phyloP scores from a whole-genome alignment of 345 rosid species.

The Murraya koenigii region DNA sequence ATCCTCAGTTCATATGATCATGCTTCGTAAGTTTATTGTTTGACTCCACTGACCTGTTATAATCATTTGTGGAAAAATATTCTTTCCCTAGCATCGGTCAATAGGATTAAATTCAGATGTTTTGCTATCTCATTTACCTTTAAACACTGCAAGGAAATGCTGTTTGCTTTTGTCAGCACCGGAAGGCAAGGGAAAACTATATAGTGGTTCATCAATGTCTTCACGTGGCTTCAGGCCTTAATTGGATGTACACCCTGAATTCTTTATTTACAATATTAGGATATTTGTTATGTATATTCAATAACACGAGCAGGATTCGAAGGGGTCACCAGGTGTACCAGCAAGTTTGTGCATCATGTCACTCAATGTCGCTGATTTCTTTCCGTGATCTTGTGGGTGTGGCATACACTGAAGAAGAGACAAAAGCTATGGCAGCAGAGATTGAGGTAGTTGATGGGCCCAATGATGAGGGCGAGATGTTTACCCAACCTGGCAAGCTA shows the following conservation, averaged over 20 bases:
- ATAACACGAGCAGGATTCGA: slow-evolving; percentile 62
- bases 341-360: slow-evolving; percentile 99
- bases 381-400: slow-evolving; percentile 95
- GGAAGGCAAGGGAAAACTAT: neutral
- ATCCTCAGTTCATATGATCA: slow-evolving; percentile 98
- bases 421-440: slow-evolving; percentile 99
- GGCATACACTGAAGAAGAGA: slow-evolving; percentile 97
- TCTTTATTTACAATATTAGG: too few relatives aligned
- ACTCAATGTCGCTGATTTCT: slow-evolving; percentile 94
- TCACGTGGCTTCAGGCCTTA: neutral
- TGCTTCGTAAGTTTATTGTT: slow-evolving; percentile 78
- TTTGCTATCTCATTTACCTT: neutral
- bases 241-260: neutral
- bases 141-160: neutral
- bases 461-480: slow-evolving; percentile 99
- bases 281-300: too few relatives aligned
- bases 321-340: slow-evolving; percentile 98
- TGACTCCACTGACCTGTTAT: slow-evolving; percentile 9
- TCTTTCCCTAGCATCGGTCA: neutral
- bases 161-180: neutral
- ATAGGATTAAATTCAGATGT: neutral
- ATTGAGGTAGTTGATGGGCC: slow-evolving; percentile 98
- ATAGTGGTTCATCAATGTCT: neutral
- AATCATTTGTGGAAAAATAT: slow-evolving; percentile 3
- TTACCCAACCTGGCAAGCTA: slow-evolving; percentile 95